These are phyloP conservation scores for Pleurotus giganteus DNA, from an alignment of 768 basidiomycete species.

Conservation along the genomic window DNA sequence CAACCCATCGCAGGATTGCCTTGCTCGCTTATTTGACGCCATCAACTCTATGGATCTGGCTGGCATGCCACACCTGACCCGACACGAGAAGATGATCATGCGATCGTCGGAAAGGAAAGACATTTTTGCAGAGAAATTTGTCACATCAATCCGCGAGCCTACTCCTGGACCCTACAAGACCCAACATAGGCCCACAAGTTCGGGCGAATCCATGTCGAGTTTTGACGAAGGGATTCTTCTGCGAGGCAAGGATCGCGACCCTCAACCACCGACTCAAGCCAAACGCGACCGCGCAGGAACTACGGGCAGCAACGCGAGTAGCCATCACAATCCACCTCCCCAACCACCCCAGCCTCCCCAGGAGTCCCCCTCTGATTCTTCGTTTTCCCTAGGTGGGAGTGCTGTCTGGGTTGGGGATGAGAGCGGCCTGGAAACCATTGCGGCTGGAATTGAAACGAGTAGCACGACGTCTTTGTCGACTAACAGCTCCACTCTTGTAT, in stretches of 20 bases:
- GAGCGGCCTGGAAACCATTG: constrained; percentile 45
- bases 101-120: constrained; percentile 90
- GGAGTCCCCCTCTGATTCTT: constrained; percentile 66
- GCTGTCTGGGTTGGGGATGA: constrained; percentile 86
- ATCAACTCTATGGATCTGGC: constrained; percentile 90
- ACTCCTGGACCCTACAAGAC: constrained; percentile 17
- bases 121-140: constrained; percentile 85
- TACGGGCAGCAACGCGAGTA: constrained; percentile 34
- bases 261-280: constrained; percentile 1
- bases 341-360: constrained; percentile 25
- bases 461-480: constrained; percentile 39
- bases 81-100: constrained; percentile 85
- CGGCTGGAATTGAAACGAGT: constrained; percentile 38
- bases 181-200: constrained; percentile 50
- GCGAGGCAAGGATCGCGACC: constrained; percentile 16
- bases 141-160: constrained; percentile 25
- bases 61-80: constrained; percentile 73
- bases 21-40: constrained; percentile 87
- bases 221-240: constrained; percentile 68
- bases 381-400: constrained; percentile 76
- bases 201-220: constrained; percentile 62
- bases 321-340: constrained; percentile 24
- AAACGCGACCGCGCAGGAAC: constrained; percentile 31
- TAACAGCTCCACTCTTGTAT: constrained; percentile 37
- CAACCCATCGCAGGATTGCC: constrained; percentile 85